Percentiles rank a stretch among this genome's conserved stretches.
phyloP scores from a whole-genome alignment of 225 moss, liverwort and hornwort species.

The Polytrichum formosum region DNA sequence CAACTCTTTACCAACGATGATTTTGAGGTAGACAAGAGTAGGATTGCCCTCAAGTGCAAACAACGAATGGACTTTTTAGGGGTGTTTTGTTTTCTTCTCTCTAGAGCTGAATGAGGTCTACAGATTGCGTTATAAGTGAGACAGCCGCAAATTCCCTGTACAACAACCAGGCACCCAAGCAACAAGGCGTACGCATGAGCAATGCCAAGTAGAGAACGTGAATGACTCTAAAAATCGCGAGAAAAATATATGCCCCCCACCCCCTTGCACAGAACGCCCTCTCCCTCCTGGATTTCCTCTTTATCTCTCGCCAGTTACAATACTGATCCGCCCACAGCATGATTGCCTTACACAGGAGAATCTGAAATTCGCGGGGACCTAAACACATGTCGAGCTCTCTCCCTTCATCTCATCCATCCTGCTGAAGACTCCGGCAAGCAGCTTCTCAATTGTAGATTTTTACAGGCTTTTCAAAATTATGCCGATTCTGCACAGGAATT shows the following conservation, averaged over 20 bases:
- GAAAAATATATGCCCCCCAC: constrained; percentile 15
- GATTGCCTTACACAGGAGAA: constrained; percentile 73
- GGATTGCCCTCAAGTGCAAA: neutral
- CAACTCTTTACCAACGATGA: constrained; percentile 25
- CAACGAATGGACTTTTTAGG: constrained; percentile 3
- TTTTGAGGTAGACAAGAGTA: constrained; percentile 1
- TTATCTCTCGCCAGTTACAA: constrained; percentile 34
- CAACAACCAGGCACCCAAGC: constrained; percentile 82
- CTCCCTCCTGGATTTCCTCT: constrained; percentile 20
- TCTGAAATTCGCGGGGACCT: constrained; percentile 58
- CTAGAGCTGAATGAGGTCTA: constrained; percentile 3
- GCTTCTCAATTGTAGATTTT: constrained; percentile 98
- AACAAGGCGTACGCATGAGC: constrained; percentile 48
- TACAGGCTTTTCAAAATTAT: constrained; percentile 99
- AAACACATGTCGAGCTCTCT: constrained; percentile 59
- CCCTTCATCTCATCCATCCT: constrained; percentile 57
- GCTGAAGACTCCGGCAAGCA: constrained; percentile 31
- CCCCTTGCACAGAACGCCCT: constrained; percentile 12
- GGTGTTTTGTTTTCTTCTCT: neutral
- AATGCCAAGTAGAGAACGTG: constrained; percentile 57
- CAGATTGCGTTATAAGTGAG: constrained; percentile 11
- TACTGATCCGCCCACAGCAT: constrained; percentile 55
- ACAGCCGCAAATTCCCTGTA: constrained; percentile 46
- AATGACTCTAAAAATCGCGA: constrained; percentile 51
- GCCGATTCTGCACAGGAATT: constrained; percentile 71